These are phyloP conservation scores for Boechera retrofracta DNA, from an alignment of 345 rosid species.

Conservation along the genomic window DNA sequence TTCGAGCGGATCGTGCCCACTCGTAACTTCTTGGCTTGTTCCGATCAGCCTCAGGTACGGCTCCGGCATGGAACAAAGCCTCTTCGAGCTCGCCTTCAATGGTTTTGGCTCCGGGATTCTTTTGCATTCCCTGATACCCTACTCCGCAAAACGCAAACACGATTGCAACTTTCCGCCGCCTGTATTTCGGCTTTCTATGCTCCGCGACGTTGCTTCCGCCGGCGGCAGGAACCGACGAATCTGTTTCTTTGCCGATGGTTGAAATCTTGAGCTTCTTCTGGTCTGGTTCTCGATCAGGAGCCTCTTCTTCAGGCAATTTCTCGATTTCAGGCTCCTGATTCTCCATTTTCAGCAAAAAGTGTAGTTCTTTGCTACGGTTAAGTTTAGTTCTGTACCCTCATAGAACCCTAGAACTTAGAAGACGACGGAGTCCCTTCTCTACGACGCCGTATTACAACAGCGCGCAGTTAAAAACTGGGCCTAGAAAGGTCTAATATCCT, in stretches of 20 bases:
- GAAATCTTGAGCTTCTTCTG: slow-evolving; percentile 71
- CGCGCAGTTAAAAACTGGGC: background rate
- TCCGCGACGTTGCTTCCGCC: slow-evolving; percentile 30
- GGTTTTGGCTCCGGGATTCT: slow-evolving; percentile 95
- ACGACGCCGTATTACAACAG: slow-evolving; percentile 16
- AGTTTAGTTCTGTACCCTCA: slow-evolving; percentile 17
- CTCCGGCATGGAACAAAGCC: slow-evolving; percentile 82
- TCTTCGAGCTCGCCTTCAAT: slow-evolving; percentile 97
- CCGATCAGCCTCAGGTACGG: slow-evolving; percentile 86
- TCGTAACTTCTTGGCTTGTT: slow-evolving; percentile 71
- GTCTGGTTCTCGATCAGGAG: slow-evolving; percentile 60
- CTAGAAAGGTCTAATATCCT: background rate
- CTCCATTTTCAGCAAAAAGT: slow-evolving; percentile 45
- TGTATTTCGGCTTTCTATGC: slow-evolving; percentile 56
- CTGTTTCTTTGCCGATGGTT: slow-evolving; percentile 52
- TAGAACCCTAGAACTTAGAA: slow-evolving; percentile 48
- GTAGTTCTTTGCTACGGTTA: slow-evolving; percentile 26
- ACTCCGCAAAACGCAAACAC: slow-evolving; percentile 94
- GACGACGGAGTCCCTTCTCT: background rate
- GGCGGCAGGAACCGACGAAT: slow-evolving; percentile 22
- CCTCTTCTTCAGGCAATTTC: slow-evolving; percentile 44
- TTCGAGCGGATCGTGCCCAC: slow-evolving; percentile 93
- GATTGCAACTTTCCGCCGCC: slow-evolving; percentile 90
- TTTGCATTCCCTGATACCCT: slow-evolving; percentile 99
- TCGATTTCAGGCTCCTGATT: slow-evolving; percentile 34